Base-by-base conservation (phyloP, 768 basidiomycete species). In the Trametes cubensis region DNA sequence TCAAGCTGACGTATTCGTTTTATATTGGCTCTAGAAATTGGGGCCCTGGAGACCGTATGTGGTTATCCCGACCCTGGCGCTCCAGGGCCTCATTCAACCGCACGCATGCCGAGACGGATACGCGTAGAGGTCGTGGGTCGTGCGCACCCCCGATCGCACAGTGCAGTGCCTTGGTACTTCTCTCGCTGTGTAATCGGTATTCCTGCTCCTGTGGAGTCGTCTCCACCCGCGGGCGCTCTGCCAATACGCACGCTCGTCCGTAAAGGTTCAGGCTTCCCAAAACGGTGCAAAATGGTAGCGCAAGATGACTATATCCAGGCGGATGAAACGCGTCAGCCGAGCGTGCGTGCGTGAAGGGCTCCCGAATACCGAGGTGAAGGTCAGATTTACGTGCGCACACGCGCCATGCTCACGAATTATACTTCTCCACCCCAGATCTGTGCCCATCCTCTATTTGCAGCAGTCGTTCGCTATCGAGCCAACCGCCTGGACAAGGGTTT, bases 1-100 rank as follows among this genome's bases (percentile, higher is more conserved):
- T 62, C 61, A 57, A 52, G 44, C 55, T 62, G 61, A 62, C 51
- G 61, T 52, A 42, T 13, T 62, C 41, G 4, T 21, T 39, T 45
- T 49, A 21, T 47, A 57, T 53, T 45, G 41, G 44, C 40, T 14
- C 15, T 42, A 25, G 28, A 25, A 41, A 45, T 14, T 45, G 44
- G 49, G 49, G 61, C 55, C 38, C 50, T 52, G 49, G 7, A 18
- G 3, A 26, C 49, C 42, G 46, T 25, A 52, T 55, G 61, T 23
- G 55, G 49, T 49, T 46, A 46, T 44, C 41, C 25, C 34, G 41
- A 55, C 49, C 49, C 49, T 52, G 50, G 60, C 55, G 61, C 55
- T 52, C 28, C 28, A 13, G 30, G 34, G 30, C 50, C 42, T 39
- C 45, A 47, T 34, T 44, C 41, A 44, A 18, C 48, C 20, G n/a